Evolutionary conservation across 2,329 filamentous ascomycete genomes (phyloP), one percentile per base, ranked within the genome.

Genomic region (Fusarium haematococcum): DNA sequence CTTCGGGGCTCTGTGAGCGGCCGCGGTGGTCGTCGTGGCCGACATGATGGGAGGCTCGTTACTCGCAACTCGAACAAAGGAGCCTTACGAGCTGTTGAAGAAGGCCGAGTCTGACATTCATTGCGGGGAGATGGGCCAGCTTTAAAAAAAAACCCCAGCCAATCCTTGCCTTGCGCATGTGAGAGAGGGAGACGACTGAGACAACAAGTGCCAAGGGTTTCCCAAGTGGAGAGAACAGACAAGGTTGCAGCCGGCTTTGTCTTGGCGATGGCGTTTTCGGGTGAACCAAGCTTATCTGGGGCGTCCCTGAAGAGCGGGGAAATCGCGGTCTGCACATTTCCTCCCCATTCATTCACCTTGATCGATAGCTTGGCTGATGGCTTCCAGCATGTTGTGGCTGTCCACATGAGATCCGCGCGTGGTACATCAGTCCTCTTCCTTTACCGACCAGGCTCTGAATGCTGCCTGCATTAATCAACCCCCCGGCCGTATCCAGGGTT

Each of bases 1-100:
- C 61, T 65, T 52, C 5, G 70, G 64, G 8, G 64, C 70, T 23
- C 65, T 68, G 23, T 20, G 20, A 20, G 20, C 20, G 20, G 20
- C 20, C 20, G 20, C 20, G 20, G 20, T 48, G 6, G 61, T 63
- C 11, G 65, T 70, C 18, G 64, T 70, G 10, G 66, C 14, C 16
- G 68, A 70, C 68, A 70, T 67, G 54, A n/a, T 23, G 37, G 35
- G 2, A 27, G 35, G 8, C 37, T 27, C 20, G 8, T 7, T 18
- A 35, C 18, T 56, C 30, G 11, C 52, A 32, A 20, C 20, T 20
- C 20, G 20, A 20, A 20, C 20, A 20, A 20, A 20, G 20, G 20
- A 20, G 20, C 20, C 20, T 20, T 20, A 20, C 20, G 20, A 20
- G 20, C 20, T 20, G 20, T 20, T 20, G 20, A 20, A 20, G 20